Evolutionary conservation across 805 yeast genomes (phyloP).

Genomic region (Kuraishia cidri): DNA sequence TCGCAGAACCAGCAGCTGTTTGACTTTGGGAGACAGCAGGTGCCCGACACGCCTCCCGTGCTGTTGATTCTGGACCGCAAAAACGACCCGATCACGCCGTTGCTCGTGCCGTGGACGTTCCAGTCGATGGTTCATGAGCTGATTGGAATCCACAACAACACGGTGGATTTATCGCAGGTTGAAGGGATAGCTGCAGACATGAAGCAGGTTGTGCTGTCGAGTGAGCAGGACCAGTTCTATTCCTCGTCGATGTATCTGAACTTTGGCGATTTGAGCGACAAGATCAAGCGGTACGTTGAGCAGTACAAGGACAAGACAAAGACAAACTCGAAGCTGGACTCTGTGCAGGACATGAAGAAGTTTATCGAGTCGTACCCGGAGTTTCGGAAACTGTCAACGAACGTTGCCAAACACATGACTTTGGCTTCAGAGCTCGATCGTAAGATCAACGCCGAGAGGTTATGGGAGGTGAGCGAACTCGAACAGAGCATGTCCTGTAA

Average conservation of each 20-base stretch:
- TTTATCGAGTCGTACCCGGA: conserved; percentile 93
- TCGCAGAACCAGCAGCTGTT: conserved; percentile 52
- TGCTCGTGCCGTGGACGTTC: conserved; percentile 93
- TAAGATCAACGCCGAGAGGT: conserved; percentile 48
- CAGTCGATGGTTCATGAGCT: conserved; percentile 96
- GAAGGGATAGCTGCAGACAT: conserved; percentile 52
- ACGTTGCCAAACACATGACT: conserved; percentile 88
- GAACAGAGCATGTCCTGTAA: conserved; percentile 79
- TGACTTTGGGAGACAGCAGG: conserved; percentile 32
- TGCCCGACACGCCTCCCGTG: conserved; percentile 64
- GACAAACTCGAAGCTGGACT: conserved; percentile 51
- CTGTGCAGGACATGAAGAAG: conserved; percentile 83
- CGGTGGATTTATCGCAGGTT: conserved; percentile 55
- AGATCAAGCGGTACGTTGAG: conserved; percentile 75
- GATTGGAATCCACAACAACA: conserved; percentile 72
- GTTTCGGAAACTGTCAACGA: conserved; percentile 77
- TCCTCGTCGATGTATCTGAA: conserved; percentile 77
- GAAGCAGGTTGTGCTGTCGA: conserved; percentile 54
- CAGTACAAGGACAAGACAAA: conserved; percentile 77
- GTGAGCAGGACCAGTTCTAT: conserved; percentile 70
- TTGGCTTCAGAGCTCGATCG: conserved; percentile 81
- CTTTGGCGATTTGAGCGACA: conserved; percentile 91
- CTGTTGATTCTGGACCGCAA: conserved; percentile 74
- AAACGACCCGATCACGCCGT: conserved; percentile 89
- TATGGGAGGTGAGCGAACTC: conserved; percentile 83